phyloP scores from a whole-genome alignment of 2,329 filamentous ascomycete species.

The Xylaria arbuscula region DNA sequence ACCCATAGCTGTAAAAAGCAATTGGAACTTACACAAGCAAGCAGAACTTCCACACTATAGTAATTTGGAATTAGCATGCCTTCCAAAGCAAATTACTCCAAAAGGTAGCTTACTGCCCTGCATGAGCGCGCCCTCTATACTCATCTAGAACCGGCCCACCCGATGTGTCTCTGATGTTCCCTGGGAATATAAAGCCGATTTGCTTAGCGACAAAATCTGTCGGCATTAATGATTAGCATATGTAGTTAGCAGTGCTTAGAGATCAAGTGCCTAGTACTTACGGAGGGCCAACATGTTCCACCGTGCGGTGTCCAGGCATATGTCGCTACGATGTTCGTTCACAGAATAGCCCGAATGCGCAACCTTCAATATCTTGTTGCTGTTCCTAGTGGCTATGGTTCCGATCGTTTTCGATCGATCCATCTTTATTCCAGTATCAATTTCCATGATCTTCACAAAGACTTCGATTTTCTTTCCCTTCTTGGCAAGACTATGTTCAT shows the following conservation, averaged over 20 bases:
- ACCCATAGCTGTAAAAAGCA: background rate
- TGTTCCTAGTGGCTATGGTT: constrained; percentile 33
- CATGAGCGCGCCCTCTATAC: constrained; percentile 42
- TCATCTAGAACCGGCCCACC: constrained; percentile 12
- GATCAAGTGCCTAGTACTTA: constrained; percentile 12
- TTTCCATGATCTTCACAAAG: constrained; percentile 30
- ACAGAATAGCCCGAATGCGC: constrained; percentile 40
- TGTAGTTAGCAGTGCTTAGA: no score
- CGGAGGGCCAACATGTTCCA: constrained; percentile 41
- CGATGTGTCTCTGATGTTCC: constrained; percentile 39
- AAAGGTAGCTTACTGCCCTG: constrained; percentile 36
- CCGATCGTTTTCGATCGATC: constrained; percentile 43
- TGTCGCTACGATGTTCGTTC: constrained; percentile 19
- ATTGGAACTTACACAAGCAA: constrained; percentile 37
- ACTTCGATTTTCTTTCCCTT: constrained; percentile 38
- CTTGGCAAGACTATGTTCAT: background rate
- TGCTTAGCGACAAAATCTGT: constrained; percentile 37
- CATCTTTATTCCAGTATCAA: constrained; percentile 39
- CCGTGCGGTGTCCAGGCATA: constrained; percentile 37
- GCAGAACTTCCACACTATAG: constrained; percentile 39
- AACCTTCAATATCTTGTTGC: constrained; percentile 35
- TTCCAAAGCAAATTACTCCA: no score
- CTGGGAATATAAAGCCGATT: constrained; percentile 40
- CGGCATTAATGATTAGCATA: background rate
- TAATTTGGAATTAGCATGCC: no score